Evolutionary conservation across 306 rosid species (phyloP), one percentile per base, ranked within the genome.

Genomic region (Mimosa bimucronata): DNA sequence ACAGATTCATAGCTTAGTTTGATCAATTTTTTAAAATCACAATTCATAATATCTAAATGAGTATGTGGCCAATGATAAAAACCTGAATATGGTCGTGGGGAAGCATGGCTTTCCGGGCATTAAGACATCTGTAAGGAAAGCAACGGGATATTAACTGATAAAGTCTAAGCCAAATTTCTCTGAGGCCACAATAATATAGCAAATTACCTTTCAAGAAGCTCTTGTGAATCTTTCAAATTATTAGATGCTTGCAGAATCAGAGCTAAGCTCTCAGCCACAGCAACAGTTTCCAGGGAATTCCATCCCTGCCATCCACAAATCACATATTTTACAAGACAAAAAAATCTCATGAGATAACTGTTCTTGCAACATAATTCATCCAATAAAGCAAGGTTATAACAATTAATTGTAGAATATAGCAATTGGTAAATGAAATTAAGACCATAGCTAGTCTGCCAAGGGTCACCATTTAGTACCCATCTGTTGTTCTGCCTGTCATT

Each of bases 131-230:
- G 84, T 34, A 78, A 76, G 66, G 64, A 48, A 62, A 29, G 25
- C 28, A 48, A 65, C 57, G 62, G 66, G 70, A 80, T 34, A 68
- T 74, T 37, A 71, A 65, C 66, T 41, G 42, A 64, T 55, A 55
- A 50, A 55, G 29, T 40, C 48, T 77, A 82, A 67, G 26, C 52
- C 44, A 15, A 77, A 45, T 52, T 57, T 44, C 60, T 77, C 21
- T 16, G 14, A 53, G 41, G 37, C 64, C 41, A 38, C 42, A 67
- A 62, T 38, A 61, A 73, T 65, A n/a, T 37, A 60, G 57, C 57
- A 60, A 79, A 46, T 79, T 62, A 94, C 98, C 92, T 91, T 87
- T 92, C 93, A 81, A 94, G 90, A 87, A 94, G 97, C 77, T 92
- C 97, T 75, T 87, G 84, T 42, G 97, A 87, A 71, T 91, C 97